Evolutionary conservation across 2,329 filamentous ascomycete genomes (phyloP).

Genomic region (Cordyceps fumosorosea): DNA sequence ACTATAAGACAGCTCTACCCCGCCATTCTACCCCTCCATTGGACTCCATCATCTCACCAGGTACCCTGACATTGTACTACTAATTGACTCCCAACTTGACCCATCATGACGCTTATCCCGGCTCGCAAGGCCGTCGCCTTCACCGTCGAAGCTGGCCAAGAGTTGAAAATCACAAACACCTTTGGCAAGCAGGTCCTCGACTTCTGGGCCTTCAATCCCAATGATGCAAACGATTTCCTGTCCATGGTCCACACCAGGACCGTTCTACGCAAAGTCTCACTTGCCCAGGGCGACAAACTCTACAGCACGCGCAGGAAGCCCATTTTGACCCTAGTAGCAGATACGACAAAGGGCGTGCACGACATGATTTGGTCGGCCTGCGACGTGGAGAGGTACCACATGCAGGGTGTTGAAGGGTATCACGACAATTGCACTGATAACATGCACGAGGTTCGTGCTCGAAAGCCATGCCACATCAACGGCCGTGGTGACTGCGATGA

Average conservation of each 20-base stretch:
- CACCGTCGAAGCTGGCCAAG: neutral
- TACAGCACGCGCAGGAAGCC: neutral
- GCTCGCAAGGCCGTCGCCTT: neutral
- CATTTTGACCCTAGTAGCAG: neutral
- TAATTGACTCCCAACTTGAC: neutral
- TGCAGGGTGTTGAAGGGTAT: neutral
- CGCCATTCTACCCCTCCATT: neutral
- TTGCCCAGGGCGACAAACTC: no score
- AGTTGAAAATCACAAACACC: neutral
- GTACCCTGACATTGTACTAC: neutral
- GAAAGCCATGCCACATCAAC: neutral
- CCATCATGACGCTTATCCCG: neutral
- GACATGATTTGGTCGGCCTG: neutral
- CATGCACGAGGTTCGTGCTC: neutral
- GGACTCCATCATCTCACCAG: neutral
- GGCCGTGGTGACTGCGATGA: neutral
- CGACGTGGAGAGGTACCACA: neutral
- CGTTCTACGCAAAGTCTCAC: no score
- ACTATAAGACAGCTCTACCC: neutral
- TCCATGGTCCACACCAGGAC: no score
- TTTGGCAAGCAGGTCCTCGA: neutral
- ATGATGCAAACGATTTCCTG: neutral
- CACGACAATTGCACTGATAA: neutral
- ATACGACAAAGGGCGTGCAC: neutral
- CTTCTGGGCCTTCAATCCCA: neutral